These are phyloP conservation scores for Tulasnella sp. DNA, from an alignment of 768 basidiomycete species.

Conservation along the genomic window DNA sequence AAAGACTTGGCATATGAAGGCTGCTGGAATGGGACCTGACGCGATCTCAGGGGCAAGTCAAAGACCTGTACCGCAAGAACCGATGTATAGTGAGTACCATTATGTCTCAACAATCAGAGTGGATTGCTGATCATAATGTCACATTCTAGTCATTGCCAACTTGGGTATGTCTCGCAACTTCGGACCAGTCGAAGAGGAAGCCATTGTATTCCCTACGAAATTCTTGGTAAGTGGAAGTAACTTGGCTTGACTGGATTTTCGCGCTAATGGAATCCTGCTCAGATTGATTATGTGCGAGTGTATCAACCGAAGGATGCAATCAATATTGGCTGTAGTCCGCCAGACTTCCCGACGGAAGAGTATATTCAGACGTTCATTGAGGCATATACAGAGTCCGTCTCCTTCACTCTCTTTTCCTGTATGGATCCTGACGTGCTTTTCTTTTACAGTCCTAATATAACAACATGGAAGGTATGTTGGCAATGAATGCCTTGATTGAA, in stretches of 20 bases:
- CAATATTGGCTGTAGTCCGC: slow-evolving; percentile 79
- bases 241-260: slow-evolving; percentile 61
- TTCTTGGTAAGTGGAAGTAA: slow-evolving; percentile 28
- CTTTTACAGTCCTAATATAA: too few species aligned
- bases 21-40: slow-evolving; percentile 51
- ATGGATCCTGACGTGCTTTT: too few species aligned
- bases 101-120: neutral
- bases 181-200: slow-evolving; percentile 34
- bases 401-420: neutral
- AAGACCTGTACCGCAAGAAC: slow-evolving; percentile 68
- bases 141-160: slow-evolving; percentile 57
- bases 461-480: too few species aligned
- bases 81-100: slow-evolving; percentile 42
- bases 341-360: slow-evolving; percentile 58
- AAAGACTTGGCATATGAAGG: slow-evolving; percentile 56
- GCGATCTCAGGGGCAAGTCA: slow-evolving; percentile 44
- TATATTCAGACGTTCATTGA: slow-evolving; percentile 71
- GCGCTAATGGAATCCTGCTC: slow-evolving; percentile 57
- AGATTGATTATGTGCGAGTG: slow-evolving; percentile 78
- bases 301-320: slow-evolving; percentile 60
- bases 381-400: neutral
- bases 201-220: slow-evolving; percentile 4
- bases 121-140: neutral
- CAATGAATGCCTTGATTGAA: too few species aligned
- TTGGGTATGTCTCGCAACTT: slow-evolving; percentile 79